Percentiles rank a stretch among this genome's conserved stretches.
Conservation (phyloP, 371 early-diverging fungal genomes). For the Rhizopus microsporus region DNA sequence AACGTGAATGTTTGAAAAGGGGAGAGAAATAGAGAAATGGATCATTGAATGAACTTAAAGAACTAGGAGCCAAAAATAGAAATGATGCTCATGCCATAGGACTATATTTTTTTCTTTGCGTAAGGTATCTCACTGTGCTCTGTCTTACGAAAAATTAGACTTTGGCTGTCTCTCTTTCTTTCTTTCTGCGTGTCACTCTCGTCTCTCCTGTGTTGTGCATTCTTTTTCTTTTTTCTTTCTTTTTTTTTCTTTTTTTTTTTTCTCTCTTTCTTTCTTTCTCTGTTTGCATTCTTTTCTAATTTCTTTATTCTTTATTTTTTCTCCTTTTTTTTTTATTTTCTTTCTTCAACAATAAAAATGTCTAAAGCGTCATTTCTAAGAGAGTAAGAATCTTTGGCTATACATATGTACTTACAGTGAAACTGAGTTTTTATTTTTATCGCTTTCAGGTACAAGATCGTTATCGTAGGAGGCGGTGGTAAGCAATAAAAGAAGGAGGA, state of each 20-base stretch:
- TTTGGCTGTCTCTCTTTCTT: too few relatives aligned
- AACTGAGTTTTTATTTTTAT: constrained; percentile 2
- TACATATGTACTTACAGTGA: too few relatives aligned
- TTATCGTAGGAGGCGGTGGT: constrained; percentile 91
- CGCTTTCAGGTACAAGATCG: constrained; percentile 70
- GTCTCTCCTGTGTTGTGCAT: too few relatives aligned
- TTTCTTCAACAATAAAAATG: constrained; percentile 11
- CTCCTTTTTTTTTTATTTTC: not conserved
- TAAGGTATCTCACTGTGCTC: too few relatives aligned
- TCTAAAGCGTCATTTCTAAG: constrained; percentile 21
- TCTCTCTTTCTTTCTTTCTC: constrained; percentile 6
- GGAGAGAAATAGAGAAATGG: too few relatives aligned
- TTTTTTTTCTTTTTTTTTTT: not conserved
- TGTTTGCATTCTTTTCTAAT: constrained; percentile 4
- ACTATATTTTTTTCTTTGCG: too few relatives aligned
- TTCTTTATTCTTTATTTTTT: not conserved
- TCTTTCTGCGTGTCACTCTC: too few relatives aligned
- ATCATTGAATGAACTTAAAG: too few relatives aligned
- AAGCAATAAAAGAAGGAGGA: constrained; percentile 18
- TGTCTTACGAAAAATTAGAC: too few relatives aligned
- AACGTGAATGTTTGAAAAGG: too few relatives aligned
- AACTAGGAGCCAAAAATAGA: too few relatives aligned
- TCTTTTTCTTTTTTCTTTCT: not conserved
- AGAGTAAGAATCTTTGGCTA: not conserved
- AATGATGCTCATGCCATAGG: too few relatives aligned